These are phyloP conservation scores for Dalbergia cultrata DNA, from an alignment of 306 rosid genomes.

Conservation along the genomic window DNA sequence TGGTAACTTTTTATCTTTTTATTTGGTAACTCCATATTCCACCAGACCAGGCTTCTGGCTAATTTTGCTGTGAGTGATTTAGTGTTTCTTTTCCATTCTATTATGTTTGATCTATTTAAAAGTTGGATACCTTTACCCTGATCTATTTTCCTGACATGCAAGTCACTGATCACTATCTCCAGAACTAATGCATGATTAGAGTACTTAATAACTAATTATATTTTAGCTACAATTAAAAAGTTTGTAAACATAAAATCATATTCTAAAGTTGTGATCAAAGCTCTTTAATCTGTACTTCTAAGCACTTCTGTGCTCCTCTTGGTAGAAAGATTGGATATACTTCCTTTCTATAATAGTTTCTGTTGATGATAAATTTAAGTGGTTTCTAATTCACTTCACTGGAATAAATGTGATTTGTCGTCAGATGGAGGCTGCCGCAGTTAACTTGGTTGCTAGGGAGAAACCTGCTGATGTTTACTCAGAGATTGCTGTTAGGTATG, in stretches of 20 bases:
- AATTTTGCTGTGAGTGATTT: not conserved
- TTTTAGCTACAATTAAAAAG: not conserved
- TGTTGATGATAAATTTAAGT: constrained; percentile 33
- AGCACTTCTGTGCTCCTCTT: not conserved
- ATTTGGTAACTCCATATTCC: not conserved
- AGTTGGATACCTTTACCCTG: constrained; percentile 45
- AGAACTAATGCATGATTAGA: not conserved
- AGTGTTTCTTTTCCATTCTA: not conserved
- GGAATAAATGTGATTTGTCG: constrained; percentile 46
- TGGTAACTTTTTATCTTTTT: not conserved
- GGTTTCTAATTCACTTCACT: constrained; percentile 29
- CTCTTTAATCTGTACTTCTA: constrained; percentile 1
- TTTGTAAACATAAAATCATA: not conserved
- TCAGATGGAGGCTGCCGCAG: constrained; percentile 93
- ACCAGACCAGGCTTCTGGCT: not conserved
- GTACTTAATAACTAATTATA: constrained; percentile 23
- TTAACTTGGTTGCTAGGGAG: constrained; percentile 78
- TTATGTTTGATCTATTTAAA: constrained; percentile 41
- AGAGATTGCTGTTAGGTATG: constrained; percentile 82
- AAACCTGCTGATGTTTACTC: constrained; percentile 89
- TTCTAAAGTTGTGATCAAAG: constrained; percentile 9
- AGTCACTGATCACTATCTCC: not conserved
- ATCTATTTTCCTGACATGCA: constrained; percentile 17
- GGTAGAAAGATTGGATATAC: not conserved
- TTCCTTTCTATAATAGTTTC: constrained; percentile 34